These are phyloP conservation scores for Thraustotheca clavata DNA, from an alignment of 352 stramenopile species.

Conservation along the genomic window DNA sequence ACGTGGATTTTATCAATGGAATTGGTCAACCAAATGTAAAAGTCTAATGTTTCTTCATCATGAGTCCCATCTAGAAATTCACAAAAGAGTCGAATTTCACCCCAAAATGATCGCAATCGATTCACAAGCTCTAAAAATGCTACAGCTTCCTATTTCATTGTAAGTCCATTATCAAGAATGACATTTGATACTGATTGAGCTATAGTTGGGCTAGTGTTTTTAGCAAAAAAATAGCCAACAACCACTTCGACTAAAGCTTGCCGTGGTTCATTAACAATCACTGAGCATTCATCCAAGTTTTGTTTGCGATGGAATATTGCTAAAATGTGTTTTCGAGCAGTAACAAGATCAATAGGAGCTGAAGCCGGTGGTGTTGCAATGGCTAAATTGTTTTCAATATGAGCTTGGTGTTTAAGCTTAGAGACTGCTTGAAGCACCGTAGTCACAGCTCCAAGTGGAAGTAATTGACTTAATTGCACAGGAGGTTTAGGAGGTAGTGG, in stretches of 20 bases:
- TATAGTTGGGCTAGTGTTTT: not conserved
- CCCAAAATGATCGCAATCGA: constrained; percentile 3
- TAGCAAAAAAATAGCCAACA: constrained; percentile 5
- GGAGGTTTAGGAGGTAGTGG: not conserved
- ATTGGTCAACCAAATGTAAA: constrained; percentile 14
- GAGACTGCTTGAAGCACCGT: not conserved
- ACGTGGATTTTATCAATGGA: not conserved
- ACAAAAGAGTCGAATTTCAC: constrained; percentile 4
- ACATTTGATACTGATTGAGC: not conserved
- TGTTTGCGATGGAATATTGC: constrained; percentile 15
- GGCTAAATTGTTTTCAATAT: not conserved
- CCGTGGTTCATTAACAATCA: not conserved
- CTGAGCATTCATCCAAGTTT: not conserved
- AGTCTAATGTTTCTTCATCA: constrained; percentile 7
- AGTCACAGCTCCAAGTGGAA: not conserved
- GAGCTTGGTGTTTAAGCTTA: not conserved
- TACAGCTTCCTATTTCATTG: not conserved
- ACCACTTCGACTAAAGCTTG: not conserved
- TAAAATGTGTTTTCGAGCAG: not conserved
- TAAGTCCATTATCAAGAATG: not conserved
- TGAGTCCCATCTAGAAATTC: constrained; percentile 15
- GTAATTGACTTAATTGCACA: not conserved
- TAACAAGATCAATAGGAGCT: not conserved
- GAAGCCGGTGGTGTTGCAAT: not conserved
- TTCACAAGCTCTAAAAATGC: constrained; percentile 3